Evolutionary conservation across 139 green algal genomes (phyloP), one percentile per base, ranked within the genome.

Genomic region (Prasinococcaceae sp.): DNA sequence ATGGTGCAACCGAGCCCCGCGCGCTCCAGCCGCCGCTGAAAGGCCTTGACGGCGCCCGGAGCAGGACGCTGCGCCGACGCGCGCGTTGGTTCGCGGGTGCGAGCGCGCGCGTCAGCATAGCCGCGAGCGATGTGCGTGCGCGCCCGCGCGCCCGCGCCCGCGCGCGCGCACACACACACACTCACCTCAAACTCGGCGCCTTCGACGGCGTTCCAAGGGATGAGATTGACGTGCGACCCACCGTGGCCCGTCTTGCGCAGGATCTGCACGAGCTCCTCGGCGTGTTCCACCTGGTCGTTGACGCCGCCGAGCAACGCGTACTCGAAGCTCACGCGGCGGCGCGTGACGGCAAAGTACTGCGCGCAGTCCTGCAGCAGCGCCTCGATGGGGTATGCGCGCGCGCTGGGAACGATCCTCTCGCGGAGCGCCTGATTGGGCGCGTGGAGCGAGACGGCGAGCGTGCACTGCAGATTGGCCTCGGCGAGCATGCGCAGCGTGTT

Each of bases 131-230:
- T n/a, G 12, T n/a, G 10, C 33, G 10, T 9, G 35, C 35, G 14
- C 14, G 0, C 25, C 1, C n/a, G n/a, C n/a, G n/a, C n/a, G n/a
- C n/a, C n/a, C n/a, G n/a, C n/a, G n/a, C n/a, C n/a, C n/a, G n/a
- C n/a, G n/a, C n/a, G n/a, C n/a, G n/a, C n/a, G n/a, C n/a, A n/a
- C n/a, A n/a, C n/a, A 1, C 6, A 6, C 47, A 54, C 9, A 47
- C 40, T 33, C 17, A 66, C 50, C 16, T 43, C 9, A 27, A 82
- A 98, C 28, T 83, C 69, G 6, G 65, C 68, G 25, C 93, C 90
- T 19, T 84, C 80, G 19, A 98, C 84, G 1, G 84, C 78, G 69
- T 98, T 98, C 26, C 74, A 94, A 20, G 85, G 88, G 32, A 97
- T 97, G 32, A 96, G 27, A 56, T 97, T 97, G 6, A 95, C 83